phyloP scores from a whole-genome alignment of 2,329 filamentous ascomycete species.

The Colletotrichum graminicola region DNA sequence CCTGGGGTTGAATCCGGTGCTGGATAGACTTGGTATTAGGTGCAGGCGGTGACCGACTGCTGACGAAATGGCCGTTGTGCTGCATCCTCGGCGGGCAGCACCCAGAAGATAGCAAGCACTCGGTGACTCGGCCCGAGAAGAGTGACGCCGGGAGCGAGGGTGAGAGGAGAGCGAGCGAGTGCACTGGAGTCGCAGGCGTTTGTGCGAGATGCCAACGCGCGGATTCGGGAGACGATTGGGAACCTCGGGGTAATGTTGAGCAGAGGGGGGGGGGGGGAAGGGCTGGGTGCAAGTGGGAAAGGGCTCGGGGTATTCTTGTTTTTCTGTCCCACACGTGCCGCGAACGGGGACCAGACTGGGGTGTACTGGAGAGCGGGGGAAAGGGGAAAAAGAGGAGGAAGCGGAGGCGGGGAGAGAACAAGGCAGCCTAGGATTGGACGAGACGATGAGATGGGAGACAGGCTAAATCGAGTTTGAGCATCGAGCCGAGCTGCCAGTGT shows the following conservation, averaged over 20 bases:
- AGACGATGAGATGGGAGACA: neutral
- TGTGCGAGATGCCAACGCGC: conserved; percentile 28
- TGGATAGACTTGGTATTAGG: conserved; percentile 34
- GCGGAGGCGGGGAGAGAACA: conserved; percentile 34
- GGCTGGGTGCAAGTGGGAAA: conserved; percentile 36
- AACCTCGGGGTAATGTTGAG: conserved; percentile 62
- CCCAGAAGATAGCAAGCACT: conserved; percentile 4
- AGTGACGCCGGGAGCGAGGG: conserved; percentile 7
- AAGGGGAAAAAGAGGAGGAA: conserved; percentile 11
- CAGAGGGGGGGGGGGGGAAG: conserved; percentile 52
- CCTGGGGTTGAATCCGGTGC: conserved; percentile 1
- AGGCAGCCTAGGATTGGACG: conserved; percentile 19
- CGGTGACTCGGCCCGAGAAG: conserved; percentile 27
- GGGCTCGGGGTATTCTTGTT: conserved; percentile 41
- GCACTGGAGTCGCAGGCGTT: conserved; percentile 33
- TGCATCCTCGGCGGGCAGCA: conserved; percentile 36
- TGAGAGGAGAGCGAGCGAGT: conserved; percentile 41
- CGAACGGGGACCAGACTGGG: conserved; percentile 11
- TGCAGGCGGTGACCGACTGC: conserved; percentile 40
- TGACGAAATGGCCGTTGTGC: conserved; percentile 43
- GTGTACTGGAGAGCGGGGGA: conserved; percentile 16
- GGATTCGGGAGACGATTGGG: conserved; percentile 39
- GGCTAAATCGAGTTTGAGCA: conserved; percentile 3
- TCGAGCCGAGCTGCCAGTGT: conserved; percentile 4
- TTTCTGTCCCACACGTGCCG: conserved; percentile 39